Evolutionary conservation across 2,329 filamentous ascomycete species (phyloP).

Genomic region (Talaromyces piceae): DNA sequence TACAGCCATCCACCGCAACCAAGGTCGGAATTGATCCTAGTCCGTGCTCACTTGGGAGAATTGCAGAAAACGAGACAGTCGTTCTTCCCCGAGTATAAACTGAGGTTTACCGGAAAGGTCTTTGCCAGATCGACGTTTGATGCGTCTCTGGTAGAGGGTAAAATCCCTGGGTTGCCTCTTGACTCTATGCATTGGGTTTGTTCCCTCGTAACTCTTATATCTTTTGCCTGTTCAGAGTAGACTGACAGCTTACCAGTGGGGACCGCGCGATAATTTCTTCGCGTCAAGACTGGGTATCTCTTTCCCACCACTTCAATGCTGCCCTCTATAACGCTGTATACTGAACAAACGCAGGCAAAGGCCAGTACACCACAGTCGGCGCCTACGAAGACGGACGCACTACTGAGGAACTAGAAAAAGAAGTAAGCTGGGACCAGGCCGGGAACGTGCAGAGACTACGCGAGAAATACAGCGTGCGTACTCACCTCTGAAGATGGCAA

Average conservation of each 20-base stretch:
- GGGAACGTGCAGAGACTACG: slow-evolving; percentile 32
- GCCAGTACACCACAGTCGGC: slow-evolving; percentile 37
- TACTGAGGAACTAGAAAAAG: slow-evolving; percentile 22
- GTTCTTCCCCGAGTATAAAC: slow-evolving; percentile 37
- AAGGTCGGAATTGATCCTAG: slow-evolving; percentile 11
- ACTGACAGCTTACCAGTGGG: slow-evolving; percentile 25
- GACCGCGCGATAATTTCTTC: slow-evolving; percentile 37
- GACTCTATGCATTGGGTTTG: slow-evolving; percentile 38
- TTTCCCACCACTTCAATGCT: too few species aligned
- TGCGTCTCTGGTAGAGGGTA: slow-evolving; percentile 27
- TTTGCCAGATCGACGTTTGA: slow-evolving; percentile 42
- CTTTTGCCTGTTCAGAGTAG: neutral
- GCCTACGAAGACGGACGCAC: slow-evolving; percentile 34
- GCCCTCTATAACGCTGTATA: neutral
- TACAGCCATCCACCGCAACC: too few species aligned
- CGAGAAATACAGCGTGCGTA: slow-evolving; percentile 19
- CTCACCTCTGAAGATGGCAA: neutral
- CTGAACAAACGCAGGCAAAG: slow-evolving; percentile 16
- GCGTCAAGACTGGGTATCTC: slow-evolving; percentile 34
- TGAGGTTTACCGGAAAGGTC: slow-evolving; percentile 40
- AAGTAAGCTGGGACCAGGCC: slow-evolving; percentile 33
- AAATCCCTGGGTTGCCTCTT: slow-evolving; percentile 31
- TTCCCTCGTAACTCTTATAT: neutral
- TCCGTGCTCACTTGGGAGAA: neutral
- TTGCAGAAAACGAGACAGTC: slow-evolving; percentile 23